phyloP scores from a whole-genome alignment of 768 basidiomycete genomes.

The Boletus insuetus region DNA sequence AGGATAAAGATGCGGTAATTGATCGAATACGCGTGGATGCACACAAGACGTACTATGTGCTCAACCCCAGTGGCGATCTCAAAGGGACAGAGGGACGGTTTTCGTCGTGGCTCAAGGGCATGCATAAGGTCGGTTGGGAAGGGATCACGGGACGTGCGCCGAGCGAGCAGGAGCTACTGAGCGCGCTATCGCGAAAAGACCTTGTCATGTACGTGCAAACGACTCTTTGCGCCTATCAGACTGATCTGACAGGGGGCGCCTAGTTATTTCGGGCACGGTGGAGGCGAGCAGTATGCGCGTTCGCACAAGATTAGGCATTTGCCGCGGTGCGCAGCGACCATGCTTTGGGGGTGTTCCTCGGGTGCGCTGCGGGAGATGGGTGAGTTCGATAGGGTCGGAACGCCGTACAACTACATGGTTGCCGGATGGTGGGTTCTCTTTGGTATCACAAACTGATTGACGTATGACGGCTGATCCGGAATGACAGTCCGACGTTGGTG shows the following conservation, averaged over 20 bases:
- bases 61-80: slow-evolving; percentile 94
- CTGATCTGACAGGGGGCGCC: not conserved
- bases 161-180: slow-evolving; percentile 78
- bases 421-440: slow-evolving; percentile 80
- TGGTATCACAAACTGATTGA: not conserved
- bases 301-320: slow-evolving; percentile 83
- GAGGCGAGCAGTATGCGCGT: slow-evolving; percentile 90
- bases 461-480: not conserved
- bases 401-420: slow-evolving; percentile 94
- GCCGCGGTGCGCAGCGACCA: slow-evolving; percentile 83
- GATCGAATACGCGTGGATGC: slow-evolving; percentile 62
- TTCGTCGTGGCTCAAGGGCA: slow-evolving; percentile 68
- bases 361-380: slow-evolving; percentile 87
- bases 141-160: slow-evolving; percentile 75
- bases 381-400: slow-evolving; percentile 89
- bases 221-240: not conserved
- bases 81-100: slow-evolving; percentile 81
- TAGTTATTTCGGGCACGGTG: slow-evolving; percentile 97
- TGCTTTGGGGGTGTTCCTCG: slow-evolving; percentile 99
- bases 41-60: slow-evolving; percentile 71
- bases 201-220: slow-evolving; percentile 79
- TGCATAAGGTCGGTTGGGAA: slow-evolving; percentile 77
- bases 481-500: slow-evolving; percentile 77
- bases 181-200: slow-evolving; percentile 71
- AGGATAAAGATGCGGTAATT: slow-evolving; percentile 18